phyloP scores from a whole-genome alignment of 2,329 filamentous ascomycete genomes.

The Lachnellula occidentalis region DNA sequence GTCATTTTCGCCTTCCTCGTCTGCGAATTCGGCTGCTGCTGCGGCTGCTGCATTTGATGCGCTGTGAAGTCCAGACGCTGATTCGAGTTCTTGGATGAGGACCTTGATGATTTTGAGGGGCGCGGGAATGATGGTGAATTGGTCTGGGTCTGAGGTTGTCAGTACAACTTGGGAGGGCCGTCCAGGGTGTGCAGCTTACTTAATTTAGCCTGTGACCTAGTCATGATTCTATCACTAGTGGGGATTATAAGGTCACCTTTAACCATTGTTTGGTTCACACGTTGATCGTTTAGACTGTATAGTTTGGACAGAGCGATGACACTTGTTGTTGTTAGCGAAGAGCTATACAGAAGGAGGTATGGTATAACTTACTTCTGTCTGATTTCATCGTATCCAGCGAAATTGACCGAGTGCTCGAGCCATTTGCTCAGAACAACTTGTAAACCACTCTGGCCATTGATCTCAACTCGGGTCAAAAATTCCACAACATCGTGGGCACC shows the following conservation, averaged over 20 bases:
- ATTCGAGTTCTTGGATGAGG: slow-evolving; percentile 83
- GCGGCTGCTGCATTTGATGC: slow-evolving; percentile 55
- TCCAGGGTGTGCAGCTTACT: slow-evolving; percentile 45
- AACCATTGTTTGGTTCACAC: slow-evolving; percentile 73
- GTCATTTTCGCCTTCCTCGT: slow-evolving; percentile 68
- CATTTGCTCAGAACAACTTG: slow-evolving; percentile 89
- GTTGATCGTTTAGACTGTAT: slow-evolving; percentile 78
- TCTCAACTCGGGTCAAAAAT: slow-evolving; percentile 80
- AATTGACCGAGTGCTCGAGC: slow-evolving; percentile 94
- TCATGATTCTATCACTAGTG: slow-evolving; percentile 81
- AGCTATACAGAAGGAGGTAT: not conserved
- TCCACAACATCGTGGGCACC: slow-evolving; percentile 86
- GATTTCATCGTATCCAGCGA: slow-evolving; percentile 97
- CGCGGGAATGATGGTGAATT: slow-evolving; percentile 80
- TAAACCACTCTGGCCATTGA: slow-evolving; percentile 75
- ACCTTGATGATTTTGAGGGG: slow-evolving; percentile 95
- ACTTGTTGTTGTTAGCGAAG: slow-evolving; percentile 42
- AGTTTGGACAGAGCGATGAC: slow-evolving; percentile 90
- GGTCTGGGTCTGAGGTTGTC: slow-evolving; percentile 64
- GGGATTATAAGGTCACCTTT: slow-evolving; percentile 87
- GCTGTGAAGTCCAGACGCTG: slow-evolving; percentile 62
- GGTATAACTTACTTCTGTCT: slow-evolving; percentile 73
- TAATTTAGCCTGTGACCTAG: slow-evolving; percentile 79
- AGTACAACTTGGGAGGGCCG: slow-evolving; percentile 14
- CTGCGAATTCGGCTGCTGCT: slow-evolving; percentile 49